Evolutionary conservation across 257 asterid genomes (phyloP), one percentile per base, ranked within the genome.

Genomic region (Ajuga chamaepitys): DNA sequence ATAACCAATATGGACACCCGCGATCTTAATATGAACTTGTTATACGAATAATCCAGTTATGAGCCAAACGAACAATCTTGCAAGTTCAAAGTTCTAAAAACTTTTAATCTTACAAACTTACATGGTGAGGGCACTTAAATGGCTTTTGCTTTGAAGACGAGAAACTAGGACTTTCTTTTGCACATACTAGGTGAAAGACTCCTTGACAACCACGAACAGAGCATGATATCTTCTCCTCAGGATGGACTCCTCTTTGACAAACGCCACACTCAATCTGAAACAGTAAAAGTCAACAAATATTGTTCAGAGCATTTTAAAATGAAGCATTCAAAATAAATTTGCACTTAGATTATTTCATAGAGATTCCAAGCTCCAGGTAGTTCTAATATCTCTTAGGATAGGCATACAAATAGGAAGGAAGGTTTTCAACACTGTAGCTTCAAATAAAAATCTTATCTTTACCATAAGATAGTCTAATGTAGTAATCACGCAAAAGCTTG

Each of bases 101-200:
- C 46, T 22, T 60, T 13, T 10, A 12, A 14, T 8, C n/a, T 24
- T 21, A 54, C 20, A 54, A 66, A 78, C 93, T 85, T 81, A 92
- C 98, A 82, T 92, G 98, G 42, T 83, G 97, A 45, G 97, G 97
- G 75, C 98, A 92, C 83, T 84, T 92, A 71, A 89, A 87, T 30
- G 67, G 78, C 77, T 87, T 85, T 44, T 75, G 74, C 79, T 84
- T 85, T 28, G 82, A 66, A 70, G 87, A 81, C 67, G 84, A 82
- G 60, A 81, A 80, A 16, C 81, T 77, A 32, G 58, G 75, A 45
- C 63, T 75, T 67, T 82, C 78, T 68, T 63, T 76, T 11, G 86
- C 95, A 79, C 98, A 92, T 53, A 66, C 14, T 25, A 62, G 70
- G 86, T 92, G 98, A 78, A 80, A 89, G 62, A 76, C 79, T 32